phyloP scores from a whole-genome alignment of 345 rosid genomes.

The Brassica napus region DNA sequence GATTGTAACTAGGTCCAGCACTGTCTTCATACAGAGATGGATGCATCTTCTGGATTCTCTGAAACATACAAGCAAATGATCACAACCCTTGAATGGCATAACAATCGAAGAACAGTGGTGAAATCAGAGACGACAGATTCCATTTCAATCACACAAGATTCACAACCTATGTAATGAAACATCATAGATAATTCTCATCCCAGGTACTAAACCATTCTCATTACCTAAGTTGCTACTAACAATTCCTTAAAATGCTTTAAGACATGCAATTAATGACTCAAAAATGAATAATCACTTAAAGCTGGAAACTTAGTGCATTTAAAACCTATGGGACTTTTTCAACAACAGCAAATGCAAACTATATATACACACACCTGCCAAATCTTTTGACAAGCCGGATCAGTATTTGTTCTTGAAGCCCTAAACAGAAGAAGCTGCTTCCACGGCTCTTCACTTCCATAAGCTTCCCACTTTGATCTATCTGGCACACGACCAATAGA shows the following conservation, averaged over 20 bases:
- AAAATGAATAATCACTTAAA: neutral
- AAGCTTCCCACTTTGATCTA: constrained; percentile 63
- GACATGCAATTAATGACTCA: constrained; percentile 7
- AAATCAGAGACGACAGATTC: constrained; percentile 16
- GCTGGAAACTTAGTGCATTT: neutral
- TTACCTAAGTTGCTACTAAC: neutral
- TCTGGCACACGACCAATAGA: constrained; percentile 60
- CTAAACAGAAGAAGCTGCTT: constrained; percentile 69
- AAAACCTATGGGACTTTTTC: neutral
- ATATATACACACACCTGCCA: constrained; percentile 57
- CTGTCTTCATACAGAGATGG: constrained; percentile 76
- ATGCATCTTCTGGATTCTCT: constrained; percentile 78
- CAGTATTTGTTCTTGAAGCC: constrained; percentile 46
- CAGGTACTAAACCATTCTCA: neutral
- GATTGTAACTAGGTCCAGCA: constrained; percentile 61
- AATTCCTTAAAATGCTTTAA: neutral
- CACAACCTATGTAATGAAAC: neutral
- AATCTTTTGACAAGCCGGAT: constrained; percentile 42
- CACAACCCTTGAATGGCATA: constrained; percentile 21
- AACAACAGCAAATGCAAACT: neutral
- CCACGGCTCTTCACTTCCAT: constrained; percentile 66
- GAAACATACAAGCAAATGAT: constrained; percentile 31
- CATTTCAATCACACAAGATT: neutral
- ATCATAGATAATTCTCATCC: neutral
- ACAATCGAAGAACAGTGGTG: neutral